Evolutionary conservation across 768 basidiomycete genomes (phyloP), one percentile per base, ranked within the genome.

Genomic region (Kondoa malvinella): DNA sequence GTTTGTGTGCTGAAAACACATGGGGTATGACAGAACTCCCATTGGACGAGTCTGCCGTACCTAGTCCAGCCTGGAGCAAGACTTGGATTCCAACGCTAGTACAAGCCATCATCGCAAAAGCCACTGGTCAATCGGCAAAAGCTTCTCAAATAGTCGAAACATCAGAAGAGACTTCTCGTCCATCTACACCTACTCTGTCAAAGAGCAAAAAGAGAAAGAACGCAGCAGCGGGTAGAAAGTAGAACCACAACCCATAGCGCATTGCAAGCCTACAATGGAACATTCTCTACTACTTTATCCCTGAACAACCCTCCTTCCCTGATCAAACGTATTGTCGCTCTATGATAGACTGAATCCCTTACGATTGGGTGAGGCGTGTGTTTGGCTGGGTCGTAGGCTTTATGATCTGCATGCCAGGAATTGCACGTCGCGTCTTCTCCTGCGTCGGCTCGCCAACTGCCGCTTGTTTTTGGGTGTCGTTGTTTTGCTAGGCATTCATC

Each of bases 31-130:
- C 88, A 79, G 84, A 67, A 86, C 12, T 79, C 82, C 2, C 86
- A 86, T 78, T 88, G 59, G 83, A 88, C 76, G 78, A 81, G 40
- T 81, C 80, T 29, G 82, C 84, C 2, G 86, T 83, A 21, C 77
- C 76, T 1, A 77, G 77, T 2, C 86, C 89, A n/a, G 79, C 81
- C 4, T 70, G 88, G 31, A 76, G 75, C 33, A 79, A 81, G 64
- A 90, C 88, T 2, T 92, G 89, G 89, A 85, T 86, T 73, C 72
- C 85, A 68, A 74, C 79, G 16, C 76, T 87, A 29, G 70, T 82
- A 68, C 57, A 62, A 67, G 77, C 74, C 3, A 72, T 80, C 30
- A 32, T 71, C 71, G 64, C 70, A 27, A 72, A 75, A 65, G 57
- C 73, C 32, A 56, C 21, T 21, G n/a, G 62, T 34, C 14, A 32